phyloP scores from a whole-genome alignment of 2,329 filamentous ascomycete genomes.

The Hypoxylon sp. region DNA sequence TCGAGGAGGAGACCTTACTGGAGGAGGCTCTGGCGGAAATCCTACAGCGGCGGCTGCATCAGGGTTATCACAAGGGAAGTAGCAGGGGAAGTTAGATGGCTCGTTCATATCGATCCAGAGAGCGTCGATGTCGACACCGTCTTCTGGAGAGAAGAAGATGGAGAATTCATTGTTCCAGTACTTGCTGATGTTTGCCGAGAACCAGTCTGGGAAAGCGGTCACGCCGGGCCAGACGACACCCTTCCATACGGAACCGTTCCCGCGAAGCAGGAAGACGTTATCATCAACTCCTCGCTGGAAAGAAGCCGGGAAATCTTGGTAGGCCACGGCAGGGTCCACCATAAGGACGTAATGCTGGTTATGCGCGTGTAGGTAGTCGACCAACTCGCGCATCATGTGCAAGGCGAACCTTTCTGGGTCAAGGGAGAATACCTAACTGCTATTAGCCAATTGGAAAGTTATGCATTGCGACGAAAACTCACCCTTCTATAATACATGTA shows the following conservation, averaged over 20 bases:
- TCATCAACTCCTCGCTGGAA: slow-evolving; percentile 61
- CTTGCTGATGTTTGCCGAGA: slow-evolving; percentile 71
- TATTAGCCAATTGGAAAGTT: slow-evolving; percentile 26
- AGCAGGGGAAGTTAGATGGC: slow-evolving; percentile 63
- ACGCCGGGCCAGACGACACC: slow-evolving; percentile 85
- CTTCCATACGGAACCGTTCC: slow-evolving; percentile 70
- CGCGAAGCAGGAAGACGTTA: slow-evolving; percentile 63
- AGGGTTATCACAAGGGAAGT: slow-evolving; percentile 69
- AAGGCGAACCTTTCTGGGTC: slow-evolving; percentile 76
- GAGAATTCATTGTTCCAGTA: slow-evolving; percentile 81
- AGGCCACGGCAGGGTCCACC: slow-evolving; percentile 78
- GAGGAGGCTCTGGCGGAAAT: slow-evolving; percentile 73
- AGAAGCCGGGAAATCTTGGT: slow-evolving; percentile 61
- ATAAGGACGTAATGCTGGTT: slow-evolving; percentile 82
- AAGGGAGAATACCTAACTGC: slow-evolving; percentile 70
- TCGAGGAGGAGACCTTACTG: slow-evolving; percentile 74
- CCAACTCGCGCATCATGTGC: slow-evolving; percentile 74
- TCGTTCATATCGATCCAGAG: slow-evolving; percentile 84
- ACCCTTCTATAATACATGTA: slow-evolving; percentile 70
- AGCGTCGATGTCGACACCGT: slow-evolving; percentile 81
- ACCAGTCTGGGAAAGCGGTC: slow-evolving; percentile 84
- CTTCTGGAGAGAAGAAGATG: slow-evolving; percentile 73
- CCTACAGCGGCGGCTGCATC: slow-evolving; percentile 55
- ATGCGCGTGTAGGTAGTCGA: slow-evolving; percentile 75
- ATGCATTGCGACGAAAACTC: slow-evolving; percentile 23